These are phyloP conservation scores for Marasmius fiardii DNA, from an alignment of 1,284 basidiomycete species.

Conservation along the genomic window DNA sequence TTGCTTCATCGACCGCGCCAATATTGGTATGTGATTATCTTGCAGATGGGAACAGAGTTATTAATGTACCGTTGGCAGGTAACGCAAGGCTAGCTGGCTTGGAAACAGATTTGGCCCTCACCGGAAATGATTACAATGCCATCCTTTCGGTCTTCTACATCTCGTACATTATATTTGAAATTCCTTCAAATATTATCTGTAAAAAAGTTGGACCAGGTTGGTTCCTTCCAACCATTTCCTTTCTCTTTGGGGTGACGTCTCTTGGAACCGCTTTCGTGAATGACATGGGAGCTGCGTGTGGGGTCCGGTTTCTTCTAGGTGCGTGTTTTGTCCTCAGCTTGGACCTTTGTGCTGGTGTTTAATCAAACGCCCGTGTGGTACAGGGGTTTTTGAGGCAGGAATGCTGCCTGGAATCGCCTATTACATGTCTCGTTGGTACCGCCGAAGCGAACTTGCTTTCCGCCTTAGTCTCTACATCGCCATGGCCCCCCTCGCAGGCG, in stretches of 20 bases:
- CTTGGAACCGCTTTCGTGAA: neutral
- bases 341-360: too few relatives aligned
- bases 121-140: constrained; percentile 11
- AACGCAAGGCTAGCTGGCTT: constrained; percentile 8
- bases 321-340: too few relatives aligned
- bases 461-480: neutral
- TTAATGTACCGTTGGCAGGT: too few relatives aligned
- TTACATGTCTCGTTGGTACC: neutral
- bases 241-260: neutral
- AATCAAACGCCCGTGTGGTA: too few relatives aligned
- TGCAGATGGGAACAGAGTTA: neutral
- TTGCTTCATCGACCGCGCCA: neutral
- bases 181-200: neutral
- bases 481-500: neutral
- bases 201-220: neutral
- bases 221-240: neutral
- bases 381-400: neutral
- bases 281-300: neutral
- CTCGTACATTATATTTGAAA: neutral
- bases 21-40: neutral
- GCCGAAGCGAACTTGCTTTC: neutral
- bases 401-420: neutral
- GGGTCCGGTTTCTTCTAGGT: neutral
- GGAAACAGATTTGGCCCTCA: constrained; percentile 8
- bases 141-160: constrained; percentile 6